Evolutionary conservation across 1,284 basidiomycete genomes (phyloP).

Genomic region (Omphalotus olearius): DNA sequence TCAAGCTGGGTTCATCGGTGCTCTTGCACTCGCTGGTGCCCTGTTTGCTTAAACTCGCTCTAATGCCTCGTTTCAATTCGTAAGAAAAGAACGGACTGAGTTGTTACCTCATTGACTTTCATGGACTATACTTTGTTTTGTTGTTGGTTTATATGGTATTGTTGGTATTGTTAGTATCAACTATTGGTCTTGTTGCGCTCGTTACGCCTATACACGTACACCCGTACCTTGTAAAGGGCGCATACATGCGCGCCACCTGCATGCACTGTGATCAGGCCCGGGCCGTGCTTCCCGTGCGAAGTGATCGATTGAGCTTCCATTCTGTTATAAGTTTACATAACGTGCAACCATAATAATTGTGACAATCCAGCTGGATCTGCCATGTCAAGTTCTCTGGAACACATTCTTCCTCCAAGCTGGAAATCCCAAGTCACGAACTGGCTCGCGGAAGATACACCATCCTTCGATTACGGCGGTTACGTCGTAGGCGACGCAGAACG

Average conservation of each 20-base stretch:
- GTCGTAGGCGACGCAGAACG: conserved; percentile 91
- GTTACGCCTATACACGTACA: not conserved
- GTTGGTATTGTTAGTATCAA: not conserved
- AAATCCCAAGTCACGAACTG: conserved; percentile 76
- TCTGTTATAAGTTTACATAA: too few relatives aligned
- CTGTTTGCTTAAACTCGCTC: conserved; percentile 20
- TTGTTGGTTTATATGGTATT: not conserved
- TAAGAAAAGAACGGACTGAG: too few relatives aligned
- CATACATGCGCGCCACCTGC: too few relatives aligned
- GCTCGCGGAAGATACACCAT: conserved; percentile 94
- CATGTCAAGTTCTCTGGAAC: conserved; percentile 48
- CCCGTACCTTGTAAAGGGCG: too few relatives aligned
- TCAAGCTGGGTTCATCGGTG: conserved; percentile 25
- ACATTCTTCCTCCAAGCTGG: conserved; percentile 91
- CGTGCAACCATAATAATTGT: too few relatives aligned
- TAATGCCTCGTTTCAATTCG: not conserved
- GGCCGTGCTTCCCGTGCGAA: too few relatives aligned
- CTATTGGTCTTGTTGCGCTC: not conserved
- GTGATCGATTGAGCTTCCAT: not conserved
- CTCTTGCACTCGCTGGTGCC: conserved; percentile 25
- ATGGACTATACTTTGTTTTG: not conserved
- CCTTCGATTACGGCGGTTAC: conserved; percentile 96
- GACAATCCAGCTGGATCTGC: conserved; percentile 1
- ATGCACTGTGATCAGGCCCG: too few relatives aligned
- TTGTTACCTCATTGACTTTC: not conserved